These are phyloP conservation scores for Eleusine indica DNA, from an alignment of 176 grass and related monocot species.

Conservation along the genomic window DNA sequence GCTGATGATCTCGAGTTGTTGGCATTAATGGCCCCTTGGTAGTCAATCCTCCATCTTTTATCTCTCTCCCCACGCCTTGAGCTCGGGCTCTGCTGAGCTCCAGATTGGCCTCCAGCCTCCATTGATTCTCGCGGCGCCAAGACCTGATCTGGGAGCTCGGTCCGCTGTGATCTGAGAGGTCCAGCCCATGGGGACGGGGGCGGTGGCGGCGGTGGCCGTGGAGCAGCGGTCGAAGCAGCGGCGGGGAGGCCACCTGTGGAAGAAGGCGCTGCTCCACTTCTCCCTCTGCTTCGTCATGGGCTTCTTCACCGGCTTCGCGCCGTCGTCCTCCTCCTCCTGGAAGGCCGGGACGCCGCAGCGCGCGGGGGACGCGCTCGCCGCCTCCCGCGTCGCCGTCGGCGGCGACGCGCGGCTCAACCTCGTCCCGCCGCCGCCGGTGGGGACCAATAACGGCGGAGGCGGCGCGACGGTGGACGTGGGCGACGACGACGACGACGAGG, in stretches of 20 bases:
- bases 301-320: conserved; percentile 98
- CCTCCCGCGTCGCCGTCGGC: conserved; percentile 24
- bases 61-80: neutral
- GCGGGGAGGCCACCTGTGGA: conserved; percentile 73
- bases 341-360: conserved; percentile 16
- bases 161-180: conserved; percentile 30
- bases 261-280: conserved; percentile 94
- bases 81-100: neutral
- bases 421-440: neutral
- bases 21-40: conserved; percentile 25
- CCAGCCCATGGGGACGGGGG: conserved; percentile 44
- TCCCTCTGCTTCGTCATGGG: conserved; percentile 97
- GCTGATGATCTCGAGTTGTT: neutral
- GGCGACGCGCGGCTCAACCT: conserved; percentile 31
- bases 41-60: neutral
- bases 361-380: conserved; percentile 16
- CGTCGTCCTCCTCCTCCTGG: conserved; percentile 50
- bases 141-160: conserved; percentile 24
- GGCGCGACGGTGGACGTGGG: conserved; percentile 46
- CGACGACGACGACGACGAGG: conserved; percentile 34
- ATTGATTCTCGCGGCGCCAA: too few species aligned
- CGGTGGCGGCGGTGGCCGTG: conserved; percentile 31
- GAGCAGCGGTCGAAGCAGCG: conserved; percentile 61
- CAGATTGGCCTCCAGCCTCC: neutral
- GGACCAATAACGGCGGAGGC: neutral